Conservation (phyloP, 2,329 filamentous ascomycete species). For the Pseudomassariella vexata region DNA sequence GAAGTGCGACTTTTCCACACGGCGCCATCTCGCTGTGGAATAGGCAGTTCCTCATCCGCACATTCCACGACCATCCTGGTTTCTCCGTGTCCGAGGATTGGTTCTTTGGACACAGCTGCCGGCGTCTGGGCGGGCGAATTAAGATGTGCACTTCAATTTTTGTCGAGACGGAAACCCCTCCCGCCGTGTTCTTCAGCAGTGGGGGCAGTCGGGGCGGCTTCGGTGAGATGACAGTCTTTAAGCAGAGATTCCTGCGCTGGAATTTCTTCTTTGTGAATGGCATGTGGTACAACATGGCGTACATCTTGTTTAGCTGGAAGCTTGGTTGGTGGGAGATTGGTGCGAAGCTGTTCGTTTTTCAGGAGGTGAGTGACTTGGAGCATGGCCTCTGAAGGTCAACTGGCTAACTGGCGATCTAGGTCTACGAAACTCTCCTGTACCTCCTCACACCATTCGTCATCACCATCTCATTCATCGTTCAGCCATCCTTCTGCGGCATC, state of each 20-base stretch:
- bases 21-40: conserved; percentile 45
- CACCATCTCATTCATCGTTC: conserved; percentile 36
- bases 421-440: conserved; percentile 39
- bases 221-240: conserved; percentile 47
- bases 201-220: conserved; percentile 38
- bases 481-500: conserved; percentile 30
- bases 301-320: conserved; percentile 40
- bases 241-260: conserved; percentile 43
- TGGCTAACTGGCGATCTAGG: too few species aligned
- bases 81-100: conserved; percentile 45
- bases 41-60: conserved; percentile 35
- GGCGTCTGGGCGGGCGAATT: conserved; percentile 35
- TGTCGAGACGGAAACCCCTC: conserved; percentile 43
- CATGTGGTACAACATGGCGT: conserved; percentile 39
- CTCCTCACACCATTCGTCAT: conserved; percentile 38
- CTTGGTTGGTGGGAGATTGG: conserved; percentile 43
- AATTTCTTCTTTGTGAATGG: conserved; percentile 47
- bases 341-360: conserved; percentile 41
- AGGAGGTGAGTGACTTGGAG: conserved; percentile 35
- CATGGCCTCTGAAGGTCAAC: too few species aligned
- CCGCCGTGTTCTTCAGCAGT: conserved; percentile 33
- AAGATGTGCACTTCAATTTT: conserved; percentile 43
- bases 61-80: conserved; percentile 41
- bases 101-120: conserved; percentile 44
- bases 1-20: conserved; percentile 43